Base-by-base conservation (phyloP, 2,329 filamentous ascomycete species). In the Ascosphaera aggregata region DNA sequence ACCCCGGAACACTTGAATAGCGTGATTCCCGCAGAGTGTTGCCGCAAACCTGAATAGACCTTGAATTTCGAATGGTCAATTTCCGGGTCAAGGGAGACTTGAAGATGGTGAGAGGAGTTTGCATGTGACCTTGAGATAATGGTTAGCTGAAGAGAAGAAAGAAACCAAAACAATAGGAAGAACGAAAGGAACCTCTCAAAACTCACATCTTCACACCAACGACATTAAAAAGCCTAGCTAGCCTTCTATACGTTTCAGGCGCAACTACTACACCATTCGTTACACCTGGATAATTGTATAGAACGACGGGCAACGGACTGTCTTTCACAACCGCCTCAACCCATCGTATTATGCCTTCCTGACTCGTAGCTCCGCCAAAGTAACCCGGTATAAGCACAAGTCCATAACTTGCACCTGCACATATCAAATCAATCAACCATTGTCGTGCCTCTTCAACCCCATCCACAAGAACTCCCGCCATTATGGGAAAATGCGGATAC, bases 231-330 rank as follows among this genome's bases (percentile, higher is more conserved):
- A 13, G 48, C 20, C 52, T 53, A 1, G 68, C 70, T 18, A 76
- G 60, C 18, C 53, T 53, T 1, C 65, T 58, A 36, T 79, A 71
- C 0, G 64, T 64, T 38, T 70, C 72, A 2, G 71, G 75, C 52
- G 77, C 73, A 18, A 80, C 58, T 50, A 80, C 75, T 2, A 79
- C 59, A 18, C 74, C 74, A 44, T 75, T 74, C 48, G 69, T 76
- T 16, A 79, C 73, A 9, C 61, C 70, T 0, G 75, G 75, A 55
- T 78, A 79, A 53, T 78, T 77, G 54, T 77, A 76, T 11, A 78
- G 54, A 32, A 79, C 63, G 22, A 77, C 59, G 0, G 72, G 72
- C 2, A 78, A 52, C 2, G 63, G 54, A 2, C 60, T 61, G 38
- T 58, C 53, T n/a, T 53, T 52, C 0, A 70, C 67, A 2, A 77